Evolutionary conservation across 2,329 filamentous ascomycete genomes (phyloP).

Genomic region (Aspergillus piperis): DNA sequence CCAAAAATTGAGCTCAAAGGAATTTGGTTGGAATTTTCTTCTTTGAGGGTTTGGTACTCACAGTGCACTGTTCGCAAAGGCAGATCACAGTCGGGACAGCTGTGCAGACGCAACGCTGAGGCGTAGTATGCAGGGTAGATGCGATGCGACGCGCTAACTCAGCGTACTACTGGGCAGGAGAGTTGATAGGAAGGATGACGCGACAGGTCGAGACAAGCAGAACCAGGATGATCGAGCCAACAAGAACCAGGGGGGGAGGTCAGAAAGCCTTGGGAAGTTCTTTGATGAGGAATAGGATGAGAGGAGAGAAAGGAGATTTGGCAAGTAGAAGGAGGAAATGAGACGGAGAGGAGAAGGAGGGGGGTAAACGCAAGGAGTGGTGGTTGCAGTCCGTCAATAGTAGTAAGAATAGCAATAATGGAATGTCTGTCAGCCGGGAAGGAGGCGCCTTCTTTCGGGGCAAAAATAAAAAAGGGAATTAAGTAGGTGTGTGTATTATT

Average conservation of each 20-base stretch:
- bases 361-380: constrained; percentile 12
- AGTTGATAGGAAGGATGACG: constrained; percentile 15
- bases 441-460: constrained; percentile 7
- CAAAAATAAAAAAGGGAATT: neutral
- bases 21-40: neutral
- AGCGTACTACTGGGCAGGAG: constrained; percentile 10
- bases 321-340: constrained; percentile 7
- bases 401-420: constrained; percentile 16
- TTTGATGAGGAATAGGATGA: constrained; percentile 5
- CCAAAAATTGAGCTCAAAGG: neutral
- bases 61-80: constrained; percentile 12
- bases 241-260: neutral
- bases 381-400: constrained; percentile 17
- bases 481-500: neutral
- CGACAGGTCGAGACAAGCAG: constrained; percentile 13
- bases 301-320: constrained; percentile 5
- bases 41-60: constrained; percentile 13
- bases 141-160: constrained; percentile 27
- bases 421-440: constrained; percentile 19
- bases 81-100: constrained; percentile 11
- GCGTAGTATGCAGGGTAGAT: constrained; percentile 18
- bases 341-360: constrained; percentile 12
- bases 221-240: constrained; percentile 1
- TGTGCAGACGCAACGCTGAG: constrained; percentile 19
- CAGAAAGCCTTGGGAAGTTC: constrained; percentile 6